phyloP scores from a whole-genome alignment of 1,139 yeast genomes.

The Sugiyamaella grinbergsii region DNA sequence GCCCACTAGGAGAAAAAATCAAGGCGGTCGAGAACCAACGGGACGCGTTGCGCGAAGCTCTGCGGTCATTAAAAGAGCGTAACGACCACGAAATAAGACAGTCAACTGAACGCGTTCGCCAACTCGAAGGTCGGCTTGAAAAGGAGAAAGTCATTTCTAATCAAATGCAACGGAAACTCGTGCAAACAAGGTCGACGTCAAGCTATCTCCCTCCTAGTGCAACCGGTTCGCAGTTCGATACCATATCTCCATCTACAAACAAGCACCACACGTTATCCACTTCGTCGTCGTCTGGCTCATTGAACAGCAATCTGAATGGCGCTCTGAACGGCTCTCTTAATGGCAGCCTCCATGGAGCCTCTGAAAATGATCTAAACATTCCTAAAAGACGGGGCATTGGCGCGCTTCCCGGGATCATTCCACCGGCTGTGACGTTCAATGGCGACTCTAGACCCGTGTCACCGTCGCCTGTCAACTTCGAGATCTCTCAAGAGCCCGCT shows the following conservation, averaged over 20 bases:
- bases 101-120: slow-evolving; percentile 38
- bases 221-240: not conserved
- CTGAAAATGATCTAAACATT: slow-evolving; percentile 4
- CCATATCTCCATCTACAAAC: slow-evolving; percentile 10
- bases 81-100: slow-evolving; percentile 44
- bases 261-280: slow-evolving; percentile 17
- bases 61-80: slow-evolving; percentile 43
- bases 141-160: slow-evolving; percentile 33
- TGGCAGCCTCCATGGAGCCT: not conserved
- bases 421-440: slow-evolving; percentile 24
- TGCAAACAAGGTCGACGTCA: slow-evolving; percentile 31
- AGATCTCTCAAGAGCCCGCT: slow-evolving; percentile 37
- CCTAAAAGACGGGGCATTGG: slow-evolving; percentile 30
- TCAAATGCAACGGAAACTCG: slow-evolving; percentile 38
- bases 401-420: slow-evolving; percentile 27
- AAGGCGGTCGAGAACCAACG: slow-evolving; percentile 46
- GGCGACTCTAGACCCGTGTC: slow-evolving; percentile 25
- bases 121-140: slow-evolving; percentile 38
- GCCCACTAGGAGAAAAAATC: slow-evolving; percentile 43
- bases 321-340: not conserved
- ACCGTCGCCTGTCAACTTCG: slow-evolving; percentile 35
- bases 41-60: slow-evolving; percentile 48
- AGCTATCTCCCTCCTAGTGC: not conserved
- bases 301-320: slow-evolving; percentile 5
- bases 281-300: slow-evolving; percentile 21